Percentiles rank a stretch among this genome's conserved stretches.
phyloP scores from a whole-genome alignment of 257 asterid genomes.

The Przewalskia tangutica region DNA sequence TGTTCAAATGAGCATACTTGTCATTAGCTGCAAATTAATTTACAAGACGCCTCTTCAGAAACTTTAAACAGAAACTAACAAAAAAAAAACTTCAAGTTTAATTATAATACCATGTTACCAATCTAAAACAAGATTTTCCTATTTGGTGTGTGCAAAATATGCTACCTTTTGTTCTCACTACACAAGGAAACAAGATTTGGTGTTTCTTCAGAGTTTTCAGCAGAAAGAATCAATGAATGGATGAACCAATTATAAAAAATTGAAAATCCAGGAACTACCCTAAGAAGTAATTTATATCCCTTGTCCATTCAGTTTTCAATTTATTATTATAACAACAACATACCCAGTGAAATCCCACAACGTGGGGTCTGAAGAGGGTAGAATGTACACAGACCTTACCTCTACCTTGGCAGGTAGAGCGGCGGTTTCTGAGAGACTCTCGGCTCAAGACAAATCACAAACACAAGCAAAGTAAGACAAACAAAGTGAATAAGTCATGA shows the following conservation, averaged over 20 bases:
- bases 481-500: too few relatives aligned
- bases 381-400: too few relatives aligned
- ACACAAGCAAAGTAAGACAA: too few relatives aligned
- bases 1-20: constrained; percentile 48
- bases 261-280: neutral
- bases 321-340: neutral
- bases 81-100: neutral
- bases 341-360: too few relatives aligned
- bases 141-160: neutral
- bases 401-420: too few relatives aligned
- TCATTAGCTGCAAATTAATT: constrained; percentile 31
- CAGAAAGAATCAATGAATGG: neutral
- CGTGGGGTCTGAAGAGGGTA: too few relatives aligned
- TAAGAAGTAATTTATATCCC: neutral
- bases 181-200: neutral
- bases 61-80: neutral
- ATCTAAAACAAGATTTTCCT: neutral
- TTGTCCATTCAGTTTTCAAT: neutral
- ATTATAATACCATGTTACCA: neutral
- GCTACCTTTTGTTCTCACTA: neutral
- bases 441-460: too few relatives aligned
- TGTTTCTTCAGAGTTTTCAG: neutral
- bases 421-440: too few relatives aligned
- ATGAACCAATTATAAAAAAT: neutral
- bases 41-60: neutral